Evolutionary conservation across 2,329 filamentous ascomycete species (phyloP).

Genomic region (Alternaria hordeiaustralica): DNA sequence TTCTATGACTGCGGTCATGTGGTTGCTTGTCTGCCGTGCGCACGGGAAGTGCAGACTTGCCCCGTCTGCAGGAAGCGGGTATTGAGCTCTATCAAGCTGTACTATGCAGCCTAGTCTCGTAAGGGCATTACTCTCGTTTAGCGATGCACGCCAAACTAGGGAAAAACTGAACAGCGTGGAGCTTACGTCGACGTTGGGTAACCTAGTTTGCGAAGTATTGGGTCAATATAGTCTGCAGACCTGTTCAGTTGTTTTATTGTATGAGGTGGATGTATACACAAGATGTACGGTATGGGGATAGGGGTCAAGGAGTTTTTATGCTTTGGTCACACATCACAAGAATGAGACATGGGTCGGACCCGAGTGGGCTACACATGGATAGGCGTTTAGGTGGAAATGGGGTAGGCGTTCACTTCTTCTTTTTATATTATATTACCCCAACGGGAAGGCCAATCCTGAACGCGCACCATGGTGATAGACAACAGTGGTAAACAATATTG

Average conservation of each 20-base stretch:
- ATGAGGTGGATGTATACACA: background rate
- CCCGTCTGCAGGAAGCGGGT: conserved; percentile 67
- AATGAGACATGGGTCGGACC: background rate
- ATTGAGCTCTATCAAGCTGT: conserved; percentile 65
- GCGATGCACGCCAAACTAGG: background rate
- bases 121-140: background rate
- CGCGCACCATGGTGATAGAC: background rate
- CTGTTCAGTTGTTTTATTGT: background rate
- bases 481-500: background rate
- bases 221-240: too few species aligned
- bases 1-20: conserved; percentile 71
- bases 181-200: too few species aligned
- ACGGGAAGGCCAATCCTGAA: background rate
- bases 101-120: conserved; percentile 43
- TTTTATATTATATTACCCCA: background rate
- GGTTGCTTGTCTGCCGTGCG: conserved; percentile 66
- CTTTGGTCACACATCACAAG: too few species aligned
- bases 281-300: background rate
- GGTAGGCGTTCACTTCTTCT: background rate
- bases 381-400: background rate
- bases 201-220: too few species aligned
- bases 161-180: too few species aligned
- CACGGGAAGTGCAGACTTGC: conserved; percentile 64
- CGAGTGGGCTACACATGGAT: background rate
- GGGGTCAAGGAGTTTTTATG: background rate